Base-by-base conservation (phyloP, 768 basidiomycete species). In the Collybia nuda region DNA sequence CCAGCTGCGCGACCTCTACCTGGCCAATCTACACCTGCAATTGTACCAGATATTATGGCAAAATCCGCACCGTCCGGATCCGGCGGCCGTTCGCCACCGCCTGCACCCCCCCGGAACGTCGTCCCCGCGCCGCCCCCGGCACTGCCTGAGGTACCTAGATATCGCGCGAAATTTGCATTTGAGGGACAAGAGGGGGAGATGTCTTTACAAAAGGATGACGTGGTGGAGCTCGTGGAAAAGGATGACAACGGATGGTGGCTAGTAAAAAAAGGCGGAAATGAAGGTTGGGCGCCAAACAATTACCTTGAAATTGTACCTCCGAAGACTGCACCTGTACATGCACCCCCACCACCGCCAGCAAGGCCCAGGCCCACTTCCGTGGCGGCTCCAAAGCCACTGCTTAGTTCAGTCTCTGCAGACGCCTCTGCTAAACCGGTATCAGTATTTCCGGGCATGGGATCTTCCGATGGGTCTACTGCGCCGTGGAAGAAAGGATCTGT, bases 181-280 rank as follows among this genome's bases (percentile, higher is more conserved):
- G 78, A 85, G 32, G 95, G 94, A 1, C 90, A 98, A 67, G 86
- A 87, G 28, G 95, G 95, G 11, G 97, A 99, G 68, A 86, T 98
- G 78, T 74, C 84, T 5, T 68, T 99, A 45, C 80, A 78, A 57
- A 98, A 98, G 67, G 97, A 94, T 59, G 97, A 98, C 53, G 51
- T 90, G 2, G 90, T 98, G 1, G 95, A 98, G 70, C 74, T 98
- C 17, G 75, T 94, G 26, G 87, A 96, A 73, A 93, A 97, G 62
- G 86, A 94, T 55, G 84, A 94, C 52, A 96, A 96, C 59, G 97
- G 96, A 2, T 99, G 97, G 97, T 98, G 97, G 96, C 77, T 97
- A 26, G 88, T 98, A 50, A 90, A 87, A 77, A 93, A 88, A 68
- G 79, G 77, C 46, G 80, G 80, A 2, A 69, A 73, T 15, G 93